Percentiles rank a stretch among this genome's conserved stretches.
Conservation (phyloP, 257 asterid genomes). For the Solanum pimpinellifolium region DNA sequence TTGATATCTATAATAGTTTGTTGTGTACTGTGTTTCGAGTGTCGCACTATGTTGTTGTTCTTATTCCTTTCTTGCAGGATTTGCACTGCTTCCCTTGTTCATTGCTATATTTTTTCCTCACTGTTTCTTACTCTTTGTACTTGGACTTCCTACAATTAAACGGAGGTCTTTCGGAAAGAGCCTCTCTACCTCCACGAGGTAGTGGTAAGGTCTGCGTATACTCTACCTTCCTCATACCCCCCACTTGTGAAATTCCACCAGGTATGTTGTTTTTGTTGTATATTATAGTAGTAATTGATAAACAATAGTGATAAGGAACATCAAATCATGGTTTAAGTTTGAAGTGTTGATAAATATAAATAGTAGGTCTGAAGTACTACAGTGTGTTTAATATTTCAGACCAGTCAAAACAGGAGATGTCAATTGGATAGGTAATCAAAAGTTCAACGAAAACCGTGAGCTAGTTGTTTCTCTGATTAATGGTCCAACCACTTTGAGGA, state of each 20-base stretch:
- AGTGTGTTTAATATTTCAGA: background rate
- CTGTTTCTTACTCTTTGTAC: background rate
- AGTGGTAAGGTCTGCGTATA: background rate
- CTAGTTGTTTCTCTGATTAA: background rate
- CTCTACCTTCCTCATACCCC: background rate
- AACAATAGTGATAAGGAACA: background rate
- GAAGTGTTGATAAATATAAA: background rate
- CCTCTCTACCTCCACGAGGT: background rate
- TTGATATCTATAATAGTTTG: background rate
- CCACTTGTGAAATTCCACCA: background rate
- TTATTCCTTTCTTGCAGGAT: background rate
- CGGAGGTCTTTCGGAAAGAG: background rate
- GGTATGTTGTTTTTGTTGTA: background rate
- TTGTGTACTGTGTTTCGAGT: background rate
- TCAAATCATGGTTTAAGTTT: background rate
- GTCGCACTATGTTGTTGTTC: background rate
- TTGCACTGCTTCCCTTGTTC: background rate
- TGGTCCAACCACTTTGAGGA: background rate
- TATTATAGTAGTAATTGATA: background rate
- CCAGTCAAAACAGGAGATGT: background rate
- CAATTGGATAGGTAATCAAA: background rate
- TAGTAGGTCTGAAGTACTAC: background rate
- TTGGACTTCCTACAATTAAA: background rate
- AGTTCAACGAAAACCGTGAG: background rate
- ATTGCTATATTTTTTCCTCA: background rate